These are phyloP conservation scores for Solanum sitiens DNA, from an alignment of 257 asterid species.

Conservation along the genomic window DNA sequence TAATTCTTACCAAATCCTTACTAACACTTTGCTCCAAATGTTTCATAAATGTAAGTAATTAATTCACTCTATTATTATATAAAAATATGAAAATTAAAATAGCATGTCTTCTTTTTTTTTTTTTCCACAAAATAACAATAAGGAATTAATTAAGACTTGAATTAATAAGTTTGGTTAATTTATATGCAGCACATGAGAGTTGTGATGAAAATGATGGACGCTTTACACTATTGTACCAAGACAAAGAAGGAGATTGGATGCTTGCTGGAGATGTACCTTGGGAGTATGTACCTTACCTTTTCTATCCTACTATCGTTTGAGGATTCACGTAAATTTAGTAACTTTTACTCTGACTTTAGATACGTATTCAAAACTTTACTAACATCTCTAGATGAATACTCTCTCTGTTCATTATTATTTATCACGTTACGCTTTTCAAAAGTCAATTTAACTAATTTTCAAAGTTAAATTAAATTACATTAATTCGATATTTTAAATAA, in stretches of 20 bases:
- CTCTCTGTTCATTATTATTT: too few relatives aligned
- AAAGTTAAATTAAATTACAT: too few relatives aligned
- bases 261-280: constrained; percentile 49
- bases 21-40: constrained; percentile 23
- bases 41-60: constrained; percentile 35
- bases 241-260: constrained; percentile 53
- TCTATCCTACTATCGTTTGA: too few relatives aligned
- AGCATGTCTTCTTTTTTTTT: neutral
- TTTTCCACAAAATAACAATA: neutral
- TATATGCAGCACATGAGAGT: constrained; percentile 11
- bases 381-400: neutral
- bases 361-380: neutral
- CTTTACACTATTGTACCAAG: constrained; percentile 41
- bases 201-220: constrained; percentile 10
- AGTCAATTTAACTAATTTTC: too few relatives aligned
- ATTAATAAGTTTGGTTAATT: neutral
- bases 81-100: neutral
- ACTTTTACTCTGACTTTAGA: too few relatives aligned
- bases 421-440: too few relatives aligned
- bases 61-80: neutral
- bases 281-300: constrained; percentile 32
- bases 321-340: too few relatives aligned
- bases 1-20: constrained; percentile 26
- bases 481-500: too few relatives aligned
- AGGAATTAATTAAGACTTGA: neutral